Evolutionary conservation across 2,329 filamentous ascomycete genomes (phyloP), one percentile per base, ranked within the genome.

Genomic region (Penicillium paneum): DNA sequence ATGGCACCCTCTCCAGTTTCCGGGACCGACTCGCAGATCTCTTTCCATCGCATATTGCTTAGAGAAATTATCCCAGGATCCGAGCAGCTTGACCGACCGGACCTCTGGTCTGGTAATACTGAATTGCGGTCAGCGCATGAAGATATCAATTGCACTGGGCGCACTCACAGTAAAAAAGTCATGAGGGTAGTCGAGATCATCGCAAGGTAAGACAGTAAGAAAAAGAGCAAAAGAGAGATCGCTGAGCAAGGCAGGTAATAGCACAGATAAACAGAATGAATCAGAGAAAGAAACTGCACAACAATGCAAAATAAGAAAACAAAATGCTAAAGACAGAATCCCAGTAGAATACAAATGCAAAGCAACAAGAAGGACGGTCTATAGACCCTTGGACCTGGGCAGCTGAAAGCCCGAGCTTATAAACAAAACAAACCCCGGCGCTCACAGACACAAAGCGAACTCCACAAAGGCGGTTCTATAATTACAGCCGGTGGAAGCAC

Each of bases 1-100:
- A 76, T 94, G 89, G 71, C 91, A 96, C 40, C 91, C 93, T 67
- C 86, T 86, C 91, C 91, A 97, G 72, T 90, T 85, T 59, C 86
- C 85, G 54, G 80, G 80, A 62, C 90, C 88, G 64, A 88, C 85
- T 69, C 88, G 85, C 60, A 76, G 77, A 75, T 97, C 93, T 64
- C 86, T 84, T 71, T 93, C 85, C 86, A 97, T 91, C 42, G 78
- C 79, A 78, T 96, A 93, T 46, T 84, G 79, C 67, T 82, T 85
- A 57, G 81, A 79, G 75, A 97, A 97, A 77, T 96, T 96, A 77
- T 97, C 92, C 93, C 93, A 97, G 60, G 91, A 96, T 59, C 93
- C 93, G 64, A 94, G 81, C 42, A 97, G 81, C 68, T 89, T 85
- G 62, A 97, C 89, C 41, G 87, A 87, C 59, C 72, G 63, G 44